These are phyloP conservation scores for Fragaria iinumae DNA, from an alignment of 306 rosid species.

Conservation along the genomic window DNA sequence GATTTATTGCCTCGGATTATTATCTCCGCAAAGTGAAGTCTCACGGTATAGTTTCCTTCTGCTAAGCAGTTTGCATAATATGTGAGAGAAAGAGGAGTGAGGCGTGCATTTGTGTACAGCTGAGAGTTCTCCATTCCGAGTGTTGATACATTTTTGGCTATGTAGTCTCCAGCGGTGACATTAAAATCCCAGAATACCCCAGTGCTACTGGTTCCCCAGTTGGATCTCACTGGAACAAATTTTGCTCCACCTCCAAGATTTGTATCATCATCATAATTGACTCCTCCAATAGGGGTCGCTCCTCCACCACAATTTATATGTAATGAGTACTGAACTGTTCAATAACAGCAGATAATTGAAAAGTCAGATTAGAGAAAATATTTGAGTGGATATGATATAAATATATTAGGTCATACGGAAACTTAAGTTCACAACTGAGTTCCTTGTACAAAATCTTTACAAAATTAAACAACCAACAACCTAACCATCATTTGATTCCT, in stretches of 20 bases:
- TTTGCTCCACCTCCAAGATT: neutral
- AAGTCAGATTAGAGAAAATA: neutral
- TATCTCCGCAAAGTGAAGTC: slow-evolving; percentile 59
- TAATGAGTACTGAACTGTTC: slow-evolving; percentile 33
- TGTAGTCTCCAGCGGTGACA: slow-evolving; percentile 22
- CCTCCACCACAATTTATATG: slow-evolving; percentile 67
- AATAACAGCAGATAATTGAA: neutral
- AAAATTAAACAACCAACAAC: no score
- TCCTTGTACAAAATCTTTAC: neutral
- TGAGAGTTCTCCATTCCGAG: slow-evolving; percentile 32
- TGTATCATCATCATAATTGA: slow-evolving; percentile 37
- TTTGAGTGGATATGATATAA: neutral
- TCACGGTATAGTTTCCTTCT: slow-evolving; percentile 52
- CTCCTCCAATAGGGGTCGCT: slow-evolving; percentile 26
- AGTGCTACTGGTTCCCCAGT: slow-evolving; percentile 56
- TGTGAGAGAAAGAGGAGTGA: slow-evolving; percentile 49
- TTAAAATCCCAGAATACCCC: slow-evolving; percentile 39
- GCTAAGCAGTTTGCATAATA: slow-evolving; percentile 58
- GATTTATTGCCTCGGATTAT: slow-evolving; percentile 43
- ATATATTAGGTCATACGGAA: neutral
- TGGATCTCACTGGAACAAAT: neutral
- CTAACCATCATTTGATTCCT: neutral
- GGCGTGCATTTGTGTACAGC: slow-evolving; percentile 48
- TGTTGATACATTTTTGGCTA: slow-evolving; percentile 22
- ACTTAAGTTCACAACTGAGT: neutral